A percentile compares a stretch with the other conserved stretches of the same genome.
These are phyloP conservation scores for Boeremia exigua DNA, from an alignment of 2,329 filamentous ascomycete genomes.

Conservation along the genomic window DNA sequence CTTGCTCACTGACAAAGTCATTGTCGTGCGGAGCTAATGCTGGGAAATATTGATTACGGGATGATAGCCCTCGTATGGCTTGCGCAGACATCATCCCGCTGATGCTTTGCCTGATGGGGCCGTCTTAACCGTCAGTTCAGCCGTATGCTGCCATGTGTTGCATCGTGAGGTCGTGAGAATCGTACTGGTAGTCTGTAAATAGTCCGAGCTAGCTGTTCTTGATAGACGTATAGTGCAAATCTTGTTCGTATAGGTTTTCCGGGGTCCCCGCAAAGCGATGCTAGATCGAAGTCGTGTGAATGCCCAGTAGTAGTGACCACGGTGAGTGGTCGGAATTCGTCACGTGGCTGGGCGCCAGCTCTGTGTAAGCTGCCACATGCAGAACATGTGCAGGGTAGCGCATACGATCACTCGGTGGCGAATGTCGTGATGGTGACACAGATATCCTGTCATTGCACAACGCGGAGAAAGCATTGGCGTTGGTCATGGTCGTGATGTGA, in stretches of 20 bases:
- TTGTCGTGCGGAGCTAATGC: constrained; percentile 8
- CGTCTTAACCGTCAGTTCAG: constrained; percentile 1
- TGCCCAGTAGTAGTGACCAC: constrained; percentile 3
- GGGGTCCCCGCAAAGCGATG: constrained; percentile 7
- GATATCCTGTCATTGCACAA: background rate
- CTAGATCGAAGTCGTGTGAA: constrained; percentile 1
- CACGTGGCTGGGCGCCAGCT: constrained; percentile 11
- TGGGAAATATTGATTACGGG: constrained; percentile 7
- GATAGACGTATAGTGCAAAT: constrained; percentile 1
- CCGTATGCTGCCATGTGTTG: constrained; percentile 12
- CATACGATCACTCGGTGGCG: background rate
- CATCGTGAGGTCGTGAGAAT: constrained; percentile 4
- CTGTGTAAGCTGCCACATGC: constrained; percentile 11
- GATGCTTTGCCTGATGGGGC: background rate
- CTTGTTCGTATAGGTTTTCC: background rate
- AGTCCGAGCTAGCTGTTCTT: constrained; percentile 1
- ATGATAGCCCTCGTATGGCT: constrained; percentile 13
- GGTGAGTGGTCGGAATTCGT: constrained; percentile 8
- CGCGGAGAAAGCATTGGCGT: background rate
- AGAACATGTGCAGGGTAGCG: constrained; percentile 3
- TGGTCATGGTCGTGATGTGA: background rate
- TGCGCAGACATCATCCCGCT: background rate
- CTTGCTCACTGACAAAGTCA: constrained; percentile 1
- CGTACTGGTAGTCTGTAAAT: constrained; percentile 11
- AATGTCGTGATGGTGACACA: constrained; percentile 9